Percentiles rank a stretch among this genome's conserved stretches.
phyloP scores from a whole-genome alignment of 148 eudicot species.

The Agrostemma githago region DNA sequence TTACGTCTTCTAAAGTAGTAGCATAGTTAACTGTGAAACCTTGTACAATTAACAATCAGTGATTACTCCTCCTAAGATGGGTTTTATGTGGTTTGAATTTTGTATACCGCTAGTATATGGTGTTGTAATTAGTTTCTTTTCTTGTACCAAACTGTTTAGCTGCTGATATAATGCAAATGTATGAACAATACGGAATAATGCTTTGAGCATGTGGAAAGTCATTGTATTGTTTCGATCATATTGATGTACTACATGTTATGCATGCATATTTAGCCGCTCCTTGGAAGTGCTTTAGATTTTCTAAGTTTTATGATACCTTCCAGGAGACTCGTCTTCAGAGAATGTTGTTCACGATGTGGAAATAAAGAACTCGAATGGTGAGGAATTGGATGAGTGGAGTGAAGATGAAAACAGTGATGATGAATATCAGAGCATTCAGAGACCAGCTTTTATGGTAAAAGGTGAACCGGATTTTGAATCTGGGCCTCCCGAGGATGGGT shows the following conservation, averaged over 20 bases:
- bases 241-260: slow-evolving; percentile 13
- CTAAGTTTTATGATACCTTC: slow-evolving; percentile 31
- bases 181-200: background rate
- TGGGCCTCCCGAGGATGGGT: slow-evolving; percentile 90
- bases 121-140: slow-evolving; percentile 20
- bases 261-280: slow-evolving; percentile 5
- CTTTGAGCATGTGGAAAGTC: slow-evolving; percentile 13
- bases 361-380: slow-evolving; percentile 18
- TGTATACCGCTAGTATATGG: slow-evolving; percentile 22
- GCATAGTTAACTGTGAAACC: slow-evolving; percentile 17
- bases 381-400: slow-evolving; percentile 33
- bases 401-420: slow-evolving; percentile 73
- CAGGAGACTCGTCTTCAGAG: slow-evolving; percentile 50
- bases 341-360: slow-evolving; percentile 32
- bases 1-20: slow-evolving; percentile 37
- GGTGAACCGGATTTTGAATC: slow-evolving; percentile 95
- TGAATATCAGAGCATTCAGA: slow-evolving; percentile 58
- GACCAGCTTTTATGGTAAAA: slow-evolving; percentile 73
- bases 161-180: slow-evolving; percentile 10
- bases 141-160: slow-evolving; percentile 15
- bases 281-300: slow-evolving; percentile 10
- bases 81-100: slow-evolving; percentile 14
- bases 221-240: slow-evolving; percentile 9
- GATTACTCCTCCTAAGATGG: background rate
- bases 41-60: slow-evolving; percentile 9